Percentiles rank a stretch among this genome's conserved stretches.
Conservation (phyloP, 2,329 filamentous ascomycete species). For the Epichloe bromicola region DNA sequence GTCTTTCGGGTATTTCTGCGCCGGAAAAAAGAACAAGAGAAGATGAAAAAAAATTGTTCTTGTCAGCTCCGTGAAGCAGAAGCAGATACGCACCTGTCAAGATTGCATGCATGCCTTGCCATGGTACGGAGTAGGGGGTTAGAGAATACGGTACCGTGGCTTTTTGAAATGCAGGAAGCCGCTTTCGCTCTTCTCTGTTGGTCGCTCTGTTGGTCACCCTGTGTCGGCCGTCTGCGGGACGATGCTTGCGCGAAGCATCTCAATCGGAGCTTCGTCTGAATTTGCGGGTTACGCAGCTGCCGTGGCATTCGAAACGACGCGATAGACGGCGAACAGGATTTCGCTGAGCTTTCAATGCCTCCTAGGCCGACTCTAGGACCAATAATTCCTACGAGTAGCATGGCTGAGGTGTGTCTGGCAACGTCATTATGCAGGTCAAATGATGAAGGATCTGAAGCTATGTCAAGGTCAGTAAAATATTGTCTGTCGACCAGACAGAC, state of each 20-base stretch:
- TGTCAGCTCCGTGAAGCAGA: no score
- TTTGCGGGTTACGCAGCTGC: not conserved
- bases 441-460: no score
- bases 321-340: not conserved
- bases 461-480: no score
- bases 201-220: not conserved
- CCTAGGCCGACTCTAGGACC: not conserved
- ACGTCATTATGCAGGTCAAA: not conserved
- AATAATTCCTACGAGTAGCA: not conserved
- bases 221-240: not conserved
- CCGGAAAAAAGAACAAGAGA: not conserved
- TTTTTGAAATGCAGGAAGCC: slow-evolving; percentile 7
- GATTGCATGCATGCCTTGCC: no score
- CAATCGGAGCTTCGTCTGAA: not conserved
- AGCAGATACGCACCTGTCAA: no score
- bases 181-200: slow-evolving; percentile 13
- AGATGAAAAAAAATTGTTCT: not conserved
- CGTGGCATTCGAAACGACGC: not conserved
- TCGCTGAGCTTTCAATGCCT: not conserved
- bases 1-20: slow-evolving; percentile 38
- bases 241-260: not conserved
- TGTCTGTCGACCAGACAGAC: no score
- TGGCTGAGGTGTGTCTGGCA: not conserved
- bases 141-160: not conserved
- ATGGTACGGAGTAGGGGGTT: not conserved